Evolutionary conservation across 2,329 filamentous ascomycete species (phyloP).

Genomic region (Fusarium sp.): DNA sequence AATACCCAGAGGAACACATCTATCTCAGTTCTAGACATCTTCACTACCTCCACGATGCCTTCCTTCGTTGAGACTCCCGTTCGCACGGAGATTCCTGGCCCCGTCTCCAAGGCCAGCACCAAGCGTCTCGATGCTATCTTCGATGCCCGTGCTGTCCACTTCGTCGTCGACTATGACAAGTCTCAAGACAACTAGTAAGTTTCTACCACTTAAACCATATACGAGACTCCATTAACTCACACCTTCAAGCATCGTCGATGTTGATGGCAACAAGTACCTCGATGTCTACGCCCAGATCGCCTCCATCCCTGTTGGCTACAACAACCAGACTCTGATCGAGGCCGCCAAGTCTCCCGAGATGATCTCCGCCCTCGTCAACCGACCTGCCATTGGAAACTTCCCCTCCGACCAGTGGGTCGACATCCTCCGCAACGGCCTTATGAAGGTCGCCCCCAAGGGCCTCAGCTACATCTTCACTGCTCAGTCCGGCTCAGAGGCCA

Average conservation of each 20-base stretch:
- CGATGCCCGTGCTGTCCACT: slow-evolving; percentile 65
- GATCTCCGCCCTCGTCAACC: slow-evolving; percentile 80
- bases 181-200: slow-evolving; percentile 64
- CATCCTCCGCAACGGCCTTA: slow-evolving; percentile 77
- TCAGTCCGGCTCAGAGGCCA: slow-evolving; percentile 83
- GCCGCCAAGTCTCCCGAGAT: slow-evolving; percentile 79
- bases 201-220: no score
- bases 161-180: slow-evolving; percentile 66
- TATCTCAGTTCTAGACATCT: slow-evolving; percentile 12
- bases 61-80: slow-evolving; percentile 53
- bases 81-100: slow-evolving; percentile 57
- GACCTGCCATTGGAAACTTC: slow-evolving; percentile 85
- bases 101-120: slow-evolving; percentile 55
- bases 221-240: slow-evolving; percentile 10
- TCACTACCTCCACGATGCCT: slow-evolving; percentile 49
- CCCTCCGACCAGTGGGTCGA: slow-evolving; percentile 80
- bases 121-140: slow-evolving; percentile 63
- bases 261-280: slow-evolving; percentile 63
- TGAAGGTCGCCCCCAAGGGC: slow-evolving; percentile 80
- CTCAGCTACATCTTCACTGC: slow-evolving; percentile 85
- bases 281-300: slow-evolving; percentile 82
- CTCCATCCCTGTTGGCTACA: slow-evolving; percentile 87
- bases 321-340: slow-evolving; percentile 76
- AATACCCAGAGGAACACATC: slow-evolving; percentile 33
- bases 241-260: slow-evolving; percentile 58